These are phyloP conservation scores for Magnolia kwangsiensis DNA, from an alignment of 164 flowering plant genomes.

Conservation along the genomic window DNA sequence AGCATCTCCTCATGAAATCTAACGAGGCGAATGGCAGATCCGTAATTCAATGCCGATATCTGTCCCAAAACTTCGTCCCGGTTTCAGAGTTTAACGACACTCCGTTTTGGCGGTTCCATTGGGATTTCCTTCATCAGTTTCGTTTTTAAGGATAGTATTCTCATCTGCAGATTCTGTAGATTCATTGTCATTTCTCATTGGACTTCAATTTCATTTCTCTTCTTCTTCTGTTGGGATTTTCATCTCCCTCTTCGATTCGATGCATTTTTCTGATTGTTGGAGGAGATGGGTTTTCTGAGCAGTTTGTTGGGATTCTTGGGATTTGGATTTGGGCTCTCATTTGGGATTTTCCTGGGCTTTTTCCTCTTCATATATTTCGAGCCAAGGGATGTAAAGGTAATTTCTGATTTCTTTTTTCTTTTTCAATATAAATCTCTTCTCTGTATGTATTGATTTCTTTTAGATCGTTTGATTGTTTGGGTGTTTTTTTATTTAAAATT, in stretches of 20 bases:
- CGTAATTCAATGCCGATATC: not conserved
- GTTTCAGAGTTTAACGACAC: not conserved
- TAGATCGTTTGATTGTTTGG: not conserved
- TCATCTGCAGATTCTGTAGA: no score
- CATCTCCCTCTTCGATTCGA: not conserved
- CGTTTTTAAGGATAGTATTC: not conserved
- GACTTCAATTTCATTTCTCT: not conserved
- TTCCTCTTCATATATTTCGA: constrained; percentile 41
- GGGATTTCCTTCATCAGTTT: not conserved
- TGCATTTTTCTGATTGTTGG: not conserved
- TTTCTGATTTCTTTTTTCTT: not conserved
- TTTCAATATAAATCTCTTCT: not conserved
- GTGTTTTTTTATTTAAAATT: no score
- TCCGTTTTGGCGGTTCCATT: constrained; percentile 16
- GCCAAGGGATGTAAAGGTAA: constrained; percentile 39
- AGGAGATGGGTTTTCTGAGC: constrained; percentile 39
- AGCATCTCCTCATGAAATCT: not conserved
- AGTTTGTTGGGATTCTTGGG: constrained; percentile 38
- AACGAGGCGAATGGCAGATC: not conserved
- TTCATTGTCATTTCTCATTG: constrained; percentile 1
- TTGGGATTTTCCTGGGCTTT: constrained; percentile 49
- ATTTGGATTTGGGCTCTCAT: constrained; percentile 38
- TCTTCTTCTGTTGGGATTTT: not conserved
- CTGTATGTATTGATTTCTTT: no score
- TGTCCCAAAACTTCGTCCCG: not conserved